phyloP scores from a whole-genome alignment of 139 green algal genomes.

The Trebouxia sp. region DNA sequence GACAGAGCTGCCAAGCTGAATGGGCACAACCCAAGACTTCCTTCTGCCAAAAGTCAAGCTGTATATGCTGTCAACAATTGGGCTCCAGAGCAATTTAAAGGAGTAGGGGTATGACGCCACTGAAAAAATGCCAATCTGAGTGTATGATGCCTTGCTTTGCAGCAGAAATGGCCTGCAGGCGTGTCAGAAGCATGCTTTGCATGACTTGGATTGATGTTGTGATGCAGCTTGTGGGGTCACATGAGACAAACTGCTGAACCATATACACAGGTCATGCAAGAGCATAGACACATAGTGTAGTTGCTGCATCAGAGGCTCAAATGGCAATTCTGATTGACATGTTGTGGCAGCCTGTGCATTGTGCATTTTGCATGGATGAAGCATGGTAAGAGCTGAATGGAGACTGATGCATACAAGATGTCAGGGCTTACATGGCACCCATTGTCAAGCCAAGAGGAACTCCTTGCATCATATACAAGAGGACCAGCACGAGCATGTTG shows the following conservation, averaged over 20 bases:
- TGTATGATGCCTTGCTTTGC: conserved; percentile 75
- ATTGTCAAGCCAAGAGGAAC: conserved; percentile 87
- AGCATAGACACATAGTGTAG: too few species aligned
- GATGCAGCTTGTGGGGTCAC: background rate
- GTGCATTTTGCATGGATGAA: too few species aligned
- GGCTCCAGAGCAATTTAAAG: conserved; percentile 93
- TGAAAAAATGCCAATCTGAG: conserved; percentile 85
- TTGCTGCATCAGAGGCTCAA: too few species aligned
- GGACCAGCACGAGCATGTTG: conserved; percentile 76
- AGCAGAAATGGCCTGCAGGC: conserved; percentile 83
- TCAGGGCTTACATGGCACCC: conserved; percentile 72
- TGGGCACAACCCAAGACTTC: conserved; percentile 82
- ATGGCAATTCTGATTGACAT: too few species aligned
- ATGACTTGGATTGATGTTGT: background rate
- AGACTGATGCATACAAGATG: too few species aligned
- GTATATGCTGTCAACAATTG: conserved; percentile 88
- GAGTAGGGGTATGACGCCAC: conserved; percentile 88
- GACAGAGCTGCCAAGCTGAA: conserved; percentile 44
- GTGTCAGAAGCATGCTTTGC: background rate
- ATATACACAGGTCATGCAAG: background rate
- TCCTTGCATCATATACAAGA: conserved; percentile 90
- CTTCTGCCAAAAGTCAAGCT: conserved; percentile 59
- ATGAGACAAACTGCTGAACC: background rate
- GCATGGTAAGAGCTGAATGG: too few species aligned
- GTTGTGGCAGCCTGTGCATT: too few species aligned